These are phyloP conservation scores for Saccharomycopsis sp. DNA, from an alignment of 805 yeast genomes.

Conservation along the genomic window DNA sequence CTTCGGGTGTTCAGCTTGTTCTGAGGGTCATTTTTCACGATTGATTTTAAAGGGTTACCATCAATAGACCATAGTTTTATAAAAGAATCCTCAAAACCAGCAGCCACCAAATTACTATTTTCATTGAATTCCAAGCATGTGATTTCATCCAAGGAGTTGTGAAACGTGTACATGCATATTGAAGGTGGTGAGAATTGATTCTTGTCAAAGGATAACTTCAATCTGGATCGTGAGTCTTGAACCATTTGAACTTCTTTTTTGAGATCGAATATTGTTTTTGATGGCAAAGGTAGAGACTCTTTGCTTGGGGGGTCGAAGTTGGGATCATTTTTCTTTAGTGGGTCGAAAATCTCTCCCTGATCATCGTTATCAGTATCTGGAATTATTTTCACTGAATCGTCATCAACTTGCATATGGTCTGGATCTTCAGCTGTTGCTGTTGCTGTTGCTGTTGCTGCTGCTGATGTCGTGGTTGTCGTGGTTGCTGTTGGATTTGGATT, in stretches of 20 bases:
- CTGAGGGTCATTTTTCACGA: slow-evolving; percentile 45
- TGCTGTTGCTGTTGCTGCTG: too few species aligned
- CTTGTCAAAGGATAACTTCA: slow-evolving; percentile 30
- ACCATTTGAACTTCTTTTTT: slow-evolving; percentile 70
- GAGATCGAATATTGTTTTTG: slow-evolving; percentile 69
- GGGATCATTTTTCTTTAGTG: slow-evolving; percentile 29
- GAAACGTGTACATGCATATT: slow-evolving; percentile 97
- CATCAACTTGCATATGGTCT: too few species aligned
- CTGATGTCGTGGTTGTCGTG: too few species aligned
- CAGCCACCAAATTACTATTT: slow-evolving; percentile 81
- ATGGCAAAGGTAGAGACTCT: slow-evolving; percentile 78
- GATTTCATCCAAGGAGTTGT: slow-evolving; percentile 83
- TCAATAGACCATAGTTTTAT: slow-evolving; percentile 90
- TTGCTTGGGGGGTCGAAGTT: slow-evolving; percentile 59
- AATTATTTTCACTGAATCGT: slow-evolving; percentile 17
- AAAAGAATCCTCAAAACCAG: slow-evolving; percentile 88
- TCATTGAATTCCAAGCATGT: slow-evolving; percentile 82
- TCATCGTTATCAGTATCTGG: slow-evolving; percentile 22
- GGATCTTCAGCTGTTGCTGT: neutral
- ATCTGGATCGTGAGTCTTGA: slow-evolving; percentile 71
- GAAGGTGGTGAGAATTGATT: slow-evolving; percentile 78
- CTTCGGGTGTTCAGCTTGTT: slow-evolving; percentile 36
- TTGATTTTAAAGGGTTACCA: slow-evolving; percentile 71
- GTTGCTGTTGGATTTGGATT: slow-evolving; percentile 23
- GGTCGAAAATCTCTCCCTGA: slow-evolving; percentile 26